Conservation (phyloP, 805 yeast genomes). For the Lipomyces mesembrius region DNA sequence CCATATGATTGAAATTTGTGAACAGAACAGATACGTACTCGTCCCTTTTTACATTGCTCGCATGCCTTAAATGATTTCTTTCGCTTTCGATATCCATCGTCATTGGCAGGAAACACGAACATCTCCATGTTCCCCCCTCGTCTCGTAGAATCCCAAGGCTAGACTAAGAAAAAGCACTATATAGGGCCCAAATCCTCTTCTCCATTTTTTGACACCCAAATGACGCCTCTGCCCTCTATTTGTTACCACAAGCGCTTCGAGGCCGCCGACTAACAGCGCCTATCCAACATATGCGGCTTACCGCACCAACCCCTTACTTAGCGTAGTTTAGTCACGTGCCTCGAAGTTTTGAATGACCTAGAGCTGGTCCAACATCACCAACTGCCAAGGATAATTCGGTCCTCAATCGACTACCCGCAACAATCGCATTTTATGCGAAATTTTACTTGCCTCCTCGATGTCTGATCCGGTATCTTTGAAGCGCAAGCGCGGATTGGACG, state of each 20-base stretch:
- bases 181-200: background rate
- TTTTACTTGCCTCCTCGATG: background rate
- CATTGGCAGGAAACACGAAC: slow-evolving; percentile 37
- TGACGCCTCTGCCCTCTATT: background rate
- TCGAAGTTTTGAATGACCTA: background rate
- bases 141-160: background rate
- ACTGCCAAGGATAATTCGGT: background rate
- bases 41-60: slow-evolving; percentile 33
- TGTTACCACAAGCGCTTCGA: background rate
- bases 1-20: background rate
- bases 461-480: slow-evolving; percentile 10
- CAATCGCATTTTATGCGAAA: background rate
- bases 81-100: slow-evolving; percentile 33
- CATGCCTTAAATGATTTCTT: slow-evolving; percentile 35
- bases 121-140: slow-evolving; percentile 10
- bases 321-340: background rate
- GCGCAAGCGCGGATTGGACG: slow-evolving; percentile 23
- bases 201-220: background rate
- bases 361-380: background rate
- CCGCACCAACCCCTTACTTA: background rate
- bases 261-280: no score
- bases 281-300: background rate
- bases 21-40: slow-evolving; percentile 16
- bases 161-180: background rate
- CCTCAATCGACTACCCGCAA: background rate